Conservation (phyloP, 345 rosid species). For the Cardiospermum halicacabum region DNA sequence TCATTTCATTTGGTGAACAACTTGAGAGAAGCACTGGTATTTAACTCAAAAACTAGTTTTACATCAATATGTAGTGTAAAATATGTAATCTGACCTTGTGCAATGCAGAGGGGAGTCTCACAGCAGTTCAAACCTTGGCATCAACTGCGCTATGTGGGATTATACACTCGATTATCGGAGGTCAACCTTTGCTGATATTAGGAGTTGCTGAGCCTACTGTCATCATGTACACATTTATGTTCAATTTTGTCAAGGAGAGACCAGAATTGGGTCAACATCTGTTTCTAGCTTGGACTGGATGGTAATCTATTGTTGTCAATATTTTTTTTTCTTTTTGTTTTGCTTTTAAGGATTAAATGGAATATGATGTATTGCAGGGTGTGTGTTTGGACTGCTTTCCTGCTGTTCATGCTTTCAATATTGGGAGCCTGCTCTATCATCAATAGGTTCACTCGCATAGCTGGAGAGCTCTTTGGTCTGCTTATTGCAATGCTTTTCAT, state of each 20-base stretch:
- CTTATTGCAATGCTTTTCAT: constrained; percentile 97
- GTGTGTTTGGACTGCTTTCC: constrained; percentile 85
- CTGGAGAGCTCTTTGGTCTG: constrained; percentile 92
- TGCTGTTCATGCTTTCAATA: constrained; percentile 77
- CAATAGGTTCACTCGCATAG: constrained; percentile 87
- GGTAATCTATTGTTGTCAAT: constrained; percentile 35
- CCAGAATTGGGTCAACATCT: constrained; percentile 75
- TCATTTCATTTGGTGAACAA: constrained; percentile 97
- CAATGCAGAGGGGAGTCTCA: constrained; percentile 74
- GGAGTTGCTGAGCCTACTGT: constrained; percentile 99
- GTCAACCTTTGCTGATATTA: constrained; percentile 91
- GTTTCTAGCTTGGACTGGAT: constrained; percentile 91
- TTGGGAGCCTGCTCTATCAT: constrained; percentile 96
- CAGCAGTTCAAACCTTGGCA: constrained; percentile 94
- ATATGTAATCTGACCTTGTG: not conserved
- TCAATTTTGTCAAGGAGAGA: constrained; percentile 84
- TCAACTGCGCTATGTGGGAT: constrained; percentile 89
- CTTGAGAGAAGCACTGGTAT: constrained; percentile 87
- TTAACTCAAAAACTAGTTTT: not conserved
- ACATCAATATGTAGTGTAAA: no score
- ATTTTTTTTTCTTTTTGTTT: not conserved
- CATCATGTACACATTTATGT: constrained; percentile 95
- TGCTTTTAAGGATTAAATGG: constrained; percentile 7
- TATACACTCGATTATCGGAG: constrained; percentile 87
- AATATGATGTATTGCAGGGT: constrained; percentile 78